Base-by-base conservation (phyloP, 139 green algal genomes). In the Nannochloris sp. region DNA sequence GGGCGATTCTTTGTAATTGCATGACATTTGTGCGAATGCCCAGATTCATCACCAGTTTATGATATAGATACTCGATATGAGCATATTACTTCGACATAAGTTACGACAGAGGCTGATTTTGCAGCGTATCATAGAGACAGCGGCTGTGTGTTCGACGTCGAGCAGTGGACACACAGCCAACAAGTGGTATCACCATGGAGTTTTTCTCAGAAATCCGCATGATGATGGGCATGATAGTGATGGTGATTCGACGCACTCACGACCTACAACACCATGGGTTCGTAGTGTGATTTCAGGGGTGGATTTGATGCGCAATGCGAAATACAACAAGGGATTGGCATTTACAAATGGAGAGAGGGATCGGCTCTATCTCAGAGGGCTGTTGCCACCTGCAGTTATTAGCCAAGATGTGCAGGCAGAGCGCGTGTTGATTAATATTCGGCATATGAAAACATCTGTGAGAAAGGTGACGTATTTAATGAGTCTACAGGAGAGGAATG, bases 291-390 rank as follows among this genome's bases (percentile, higher is more conserved):
- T 94, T 51, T 87, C 69, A 49, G 88, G 88, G 1, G 81, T 87
- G 11, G 82, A 89, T 62, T 73, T 95, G 4, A 87, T 90, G 78
- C 74, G 88, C 0, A 78, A 87, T 43, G 72, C 78, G 19, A 83
- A 84, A 46, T 94, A 91, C 75, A 95, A 92, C 73, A 94, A 96
- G 70, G 88, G 85, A 6, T 68, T 92, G 61, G 86, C 86, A 1
- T 96, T 96, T 75, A 83, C 55, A 31, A 74, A 90, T 27, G 60
- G 67, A 10, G 89, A 96, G 70, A 75, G 89, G 4, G 89, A 94
- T 59, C 25, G 82, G 16, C 75, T 94, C 46, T 90, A 92, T 67
- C 73, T 95, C 37, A 79, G 87, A 14, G 89, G 89, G 44, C 80
- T 96, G 61, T 78, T 96, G 12, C 89, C 89, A 0, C 84, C 87